Percentiles rank a stretch among this genome's conserved stretches.
Evolutionary conservation across 2,329 filamentous ascomycete genomes (phyloP).

Genomic region (Pseudocercospora ulei): DNA sequence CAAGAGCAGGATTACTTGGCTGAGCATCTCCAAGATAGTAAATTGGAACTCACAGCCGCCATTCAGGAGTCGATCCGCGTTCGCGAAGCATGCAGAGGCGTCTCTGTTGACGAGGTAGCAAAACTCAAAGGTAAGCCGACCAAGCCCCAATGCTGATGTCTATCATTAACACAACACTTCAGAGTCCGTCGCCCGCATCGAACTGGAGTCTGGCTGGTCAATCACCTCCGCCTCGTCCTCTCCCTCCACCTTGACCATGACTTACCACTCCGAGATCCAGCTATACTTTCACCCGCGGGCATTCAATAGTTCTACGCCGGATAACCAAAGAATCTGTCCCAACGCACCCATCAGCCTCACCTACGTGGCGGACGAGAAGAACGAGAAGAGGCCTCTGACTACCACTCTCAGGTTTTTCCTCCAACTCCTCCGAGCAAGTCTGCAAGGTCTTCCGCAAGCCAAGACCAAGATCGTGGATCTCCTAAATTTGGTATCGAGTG

Average conservation of each 20-base stretch:
- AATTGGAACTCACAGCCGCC: constrained; percentile 58
- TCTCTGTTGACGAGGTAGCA: constrained; percentile 72
- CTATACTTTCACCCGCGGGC: constrained; percentile 59
- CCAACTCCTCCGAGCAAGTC: constrained; percentile 58
- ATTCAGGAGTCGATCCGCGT: constrained; percentile 75
- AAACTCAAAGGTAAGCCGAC: constrained; percentile 64
- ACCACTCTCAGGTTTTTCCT: constrained; percentile 66
- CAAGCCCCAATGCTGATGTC: too few species aligned
- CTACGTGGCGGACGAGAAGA: constrained; percentile 53
- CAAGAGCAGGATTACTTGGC: constrained; percentile 58
- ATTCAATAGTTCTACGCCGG: constrained; percentile 39
- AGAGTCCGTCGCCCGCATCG: constrained; percentile 58
- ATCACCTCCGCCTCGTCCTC: constrained; percentile 53
- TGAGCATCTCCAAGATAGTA: constrained; percentile 54
- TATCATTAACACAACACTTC: constrained; percentile 31
- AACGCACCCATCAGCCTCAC: constrained; percentile 57
- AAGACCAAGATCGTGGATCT: constrained; percentile 50
- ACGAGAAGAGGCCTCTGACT: constrained; percentile 48
- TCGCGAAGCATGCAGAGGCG: constrained; percentile 79
- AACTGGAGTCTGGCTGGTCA: constrained; percentile 60
- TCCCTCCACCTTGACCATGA: constrained; percentile 58
- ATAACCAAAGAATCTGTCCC: constrained; percentile 22
- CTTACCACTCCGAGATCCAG: constrained; percentile 61
- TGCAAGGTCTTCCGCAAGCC: constrained; percentile 53
- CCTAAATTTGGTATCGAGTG: constrained; percentile 49